Conservation (phyloP, 140 eudicot species). For the Flaveria floridana region DNA sequence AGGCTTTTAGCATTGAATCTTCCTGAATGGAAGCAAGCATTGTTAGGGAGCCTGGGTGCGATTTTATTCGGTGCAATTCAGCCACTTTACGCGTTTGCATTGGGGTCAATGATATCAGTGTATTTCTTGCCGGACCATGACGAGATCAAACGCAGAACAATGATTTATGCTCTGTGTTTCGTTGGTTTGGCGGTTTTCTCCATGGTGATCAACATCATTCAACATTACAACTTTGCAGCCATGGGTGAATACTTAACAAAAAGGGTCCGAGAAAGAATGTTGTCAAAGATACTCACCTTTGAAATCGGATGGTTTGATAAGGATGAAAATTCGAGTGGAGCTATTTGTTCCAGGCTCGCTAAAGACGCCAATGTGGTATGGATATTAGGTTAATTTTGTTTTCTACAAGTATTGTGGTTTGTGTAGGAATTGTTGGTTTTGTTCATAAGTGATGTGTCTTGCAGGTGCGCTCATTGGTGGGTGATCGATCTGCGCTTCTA, state of each 20-base stretch:
- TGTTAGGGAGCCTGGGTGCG: slow-evolving; percentile 42
- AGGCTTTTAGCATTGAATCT: slow-evolving; percentile 53
- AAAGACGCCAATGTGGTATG: slow-evolving; percentile 68
- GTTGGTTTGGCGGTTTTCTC: slow-evolving; percentile 47
- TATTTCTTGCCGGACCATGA: slow-evolving; percentile 47
- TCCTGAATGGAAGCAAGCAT: slow-evolving; percentile 66
- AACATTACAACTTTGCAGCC: slow-evolving; percentile 58
- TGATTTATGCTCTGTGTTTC: slow-evolving; percentile 42
- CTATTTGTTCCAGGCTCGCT: slow-evolving; percentile 60
- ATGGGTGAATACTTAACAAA: slow-evolving; percentile 60
- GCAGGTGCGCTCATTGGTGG: slow-evolving; percentile 66
- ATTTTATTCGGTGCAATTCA: slow-evolving; percentile 52
- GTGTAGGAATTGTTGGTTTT: not conserved
- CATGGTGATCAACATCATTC: slow-evolving; percentile 37
- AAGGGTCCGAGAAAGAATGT: slow-evolving; percentile 39
- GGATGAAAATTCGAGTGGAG: slow-evolving; percentile 55
- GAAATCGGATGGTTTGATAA: slow-evolving; percentile 40
- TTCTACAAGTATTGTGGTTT: not conserved
- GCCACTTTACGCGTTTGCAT: slow-evolving; percentile 42
- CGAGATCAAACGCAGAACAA: slow-evolving; percentile 47
- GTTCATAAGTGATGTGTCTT: not conserved
- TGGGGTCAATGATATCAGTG: slow-evolving; percentile 57
- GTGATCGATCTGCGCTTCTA: slow-evolving; percentile 57
- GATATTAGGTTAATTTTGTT: not conserved
- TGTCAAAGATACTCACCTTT: slow-evolving; percentile 41